Base-by-base conservation (phyloP, 2,329 filamentous ascomycete species). In the Aspergillus sergii region DNA sequence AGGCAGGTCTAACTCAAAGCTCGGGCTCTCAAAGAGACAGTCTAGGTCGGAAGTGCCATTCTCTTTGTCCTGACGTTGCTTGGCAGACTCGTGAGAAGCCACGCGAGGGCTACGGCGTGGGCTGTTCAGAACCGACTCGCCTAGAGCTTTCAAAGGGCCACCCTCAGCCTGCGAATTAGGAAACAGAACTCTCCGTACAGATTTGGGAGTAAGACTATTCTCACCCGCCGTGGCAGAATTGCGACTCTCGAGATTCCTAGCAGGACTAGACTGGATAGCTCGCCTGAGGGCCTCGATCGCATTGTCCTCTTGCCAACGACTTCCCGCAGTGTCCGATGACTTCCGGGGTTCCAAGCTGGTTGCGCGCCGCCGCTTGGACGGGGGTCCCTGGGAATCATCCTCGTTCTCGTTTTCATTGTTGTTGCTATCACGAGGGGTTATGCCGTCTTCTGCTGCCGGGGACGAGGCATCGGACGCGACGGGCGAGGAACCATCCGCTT, bases 21-120 rank as follows among this genome's bases (percentile, higher is more conserved):
- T 72, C 66, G 60, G 79, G 59, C 89, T 84, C 61, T 89, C 88
- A 70, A 95, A 94, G 5, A 95, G 83, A 57, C 85, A 82, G 46
- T 87, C 85, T 7, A 91, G 75, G 41, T 85, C 84, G 23, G 74
- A 71, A 7, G 83, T 81, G 14, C 79, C 77, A 66, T 89, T 89
- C 73, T 89, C 87, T 69, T 89, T 88, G 63, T 88, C 85, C 56
- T 79, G 78, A 59, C 67, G 71, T 66, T 76, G 76, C 64, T 76
- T 80, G 67, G 77, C 74, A 64, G 72, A 77, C 62, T 73, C 75
- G 64, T 73, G 72, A 54, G 75, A 73, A 53, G 67, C 68, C 61
- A 71, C 67, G 53, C 79, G 78, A 61, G 80, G 78, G 62, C 77
- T 79, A 62, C 79, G 75, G 30, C 76, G 85, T 82, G 76, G 86